Percentiles rank a stretch among this genome's conserved stretches.
Conservation (phyloP, 1,284 basidiomycete genomes). For the Trichosporon sp. region DNA sequence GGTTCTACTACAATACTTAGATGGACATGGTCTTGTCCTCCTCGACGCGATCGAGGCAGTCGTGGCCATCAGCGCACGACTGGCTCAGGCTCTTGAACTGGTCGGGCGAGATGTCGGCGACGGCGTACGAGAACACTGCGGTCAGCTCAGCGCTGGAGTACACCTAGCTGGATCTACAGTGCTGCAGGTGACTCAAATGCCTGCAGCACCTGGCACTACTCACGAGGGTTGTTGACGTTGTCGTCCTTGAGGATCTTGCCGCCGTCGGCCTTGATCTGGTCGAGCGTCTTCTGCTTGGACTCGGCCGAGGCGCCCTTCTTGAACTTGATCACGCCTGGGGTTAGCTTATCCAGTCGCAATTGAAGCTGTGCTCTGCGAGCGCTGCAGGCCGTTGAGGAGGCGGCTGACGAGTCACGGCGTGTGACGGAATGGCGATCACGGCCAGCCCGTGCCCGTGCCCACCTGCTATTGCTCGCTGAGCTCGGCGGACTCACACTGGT, state of each 20-base stretch:
- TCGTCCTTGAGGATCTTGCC: slow-evolving; percentile 4
- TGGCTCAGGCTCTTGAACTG: background rate
- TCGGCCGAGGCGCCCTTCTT: slow-evolving; percentile 2
- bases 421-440: background rate
- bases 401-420: background rate
- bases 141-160: background rate
- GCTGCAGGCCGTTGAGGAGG: background rate
- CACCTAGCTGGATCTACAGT: too few relatives aligned
- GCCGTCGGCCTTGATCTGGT: background rate
- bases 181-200: background rate
- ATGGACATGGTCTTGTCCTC: background rate
- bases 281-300: background rate
- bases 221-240: slow-evolving; percentile 4
- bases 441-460: too few relatives aligned
- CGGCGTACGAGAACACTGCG: background rate
- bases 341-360: background rate
- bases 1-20: background rate
- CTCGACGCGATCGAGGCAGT: slow-evolving; percentile 1
- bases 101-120: background rate
- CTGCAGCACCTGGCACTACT: background rate
- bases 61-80: background rate
- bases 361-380: background rate
- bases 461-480: too few relatives aligned
- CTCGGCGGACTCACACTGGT: background rate
- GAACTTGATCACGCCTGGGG: background rate